These are phyloP conservation scores for Angophora floribunda DNA, from an alignment of 345 rosid genomes.

Conservation along the genomic window DNA sequence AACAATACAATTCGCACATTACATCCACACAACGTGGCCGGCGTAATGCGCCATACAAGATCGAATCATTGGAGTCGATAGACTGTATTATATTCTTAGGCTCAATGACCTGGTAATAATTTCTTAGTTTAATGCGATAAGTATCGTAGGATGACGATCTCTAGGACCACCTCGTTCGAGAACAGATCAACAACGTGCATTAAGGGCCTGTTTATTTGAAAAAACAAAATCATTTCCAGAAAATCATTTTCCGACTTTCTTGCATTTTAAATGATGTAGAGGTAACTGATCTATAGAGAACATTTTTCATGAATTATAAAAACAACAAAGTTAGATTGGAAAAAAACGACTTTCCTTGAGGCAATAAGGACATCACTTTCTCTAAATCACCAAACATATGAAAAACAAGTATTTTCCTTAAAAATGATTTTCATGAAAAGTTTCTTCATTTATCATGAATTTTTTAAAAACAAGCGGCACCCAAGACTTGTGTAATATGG, in stretches of 20 bases:
- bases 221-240: no score
- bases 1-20: background rate
- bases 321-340: background rate
- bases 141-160: background rate
- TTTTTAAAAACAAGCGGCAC: accelerated
- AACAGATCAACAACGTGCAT: background rate
- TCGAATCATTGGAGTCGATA: background rate
- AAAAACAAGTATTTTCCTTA: background rate
- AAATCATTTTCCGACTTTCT: background rate
- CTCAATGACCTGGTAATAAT: background rate
- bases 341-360: no score
- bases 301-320: background rate
- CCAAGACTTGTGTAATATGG: background rate
- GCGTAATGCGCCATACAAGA: background rate
- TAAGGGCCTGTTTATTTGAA: background rate
- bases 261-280: accelerated
- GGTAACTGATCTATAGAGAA: no score
- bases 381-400: background rate
- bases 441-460: background rate
- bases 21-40: background rate
- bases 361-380: background rate
- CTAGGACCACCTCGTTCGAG: background rate
- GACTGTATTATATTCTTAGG: background rate
- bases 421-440: background rate
- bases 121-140: background rate